Evolutionary conservation across 108 stramenopile species (phyloP).

Genomic region (Aurantiochytrium sp.): DNA sequence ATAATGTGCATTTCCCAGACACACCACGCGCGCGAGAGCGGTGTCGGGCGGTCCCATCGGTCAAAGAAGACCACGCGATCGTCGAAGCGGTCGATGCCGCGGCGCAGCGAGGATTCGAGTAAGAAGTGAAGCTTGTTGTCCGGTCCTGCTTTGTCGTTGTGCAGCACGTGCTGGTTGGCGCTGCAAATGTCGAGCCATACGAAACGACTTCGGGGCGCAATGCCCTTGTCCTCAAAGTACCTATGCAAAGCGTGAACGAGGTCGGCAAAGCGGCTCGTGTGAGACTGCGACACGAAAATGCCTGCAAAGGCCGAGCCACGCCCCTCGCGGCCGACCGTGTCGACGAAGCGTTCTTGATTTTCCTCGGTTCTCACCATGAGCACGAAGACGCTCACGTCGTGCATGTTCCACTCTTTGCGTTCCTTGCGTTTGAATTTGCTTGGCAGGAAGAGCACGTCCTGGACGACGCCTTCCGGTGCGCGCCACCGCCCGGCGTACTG

Average conservation of each 20-base stretch:
- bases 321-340: not conserved
- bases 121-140: not conserved
- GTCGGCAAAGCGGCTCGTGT: not conserved
- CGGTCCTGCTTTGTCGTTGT: not conserved
- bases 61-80: not conserved
- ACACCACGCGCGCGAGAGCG: not conserved
- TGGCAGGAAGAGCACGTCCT: not conserved
- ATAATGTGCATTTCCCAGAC: conserved; percentile 11
- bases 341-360: not conserved
- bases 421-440: not conserved
- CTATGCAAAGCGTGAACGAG: not conserved
- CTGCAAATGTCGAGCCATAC: not conserved
- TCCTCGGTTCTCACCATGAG: not conserved
- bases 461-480: not conserved
- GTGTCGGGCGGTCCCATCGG: not conserved
- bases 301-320: not conserved
- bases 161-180: not conserved
- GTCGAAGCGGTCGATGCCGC: not conserved
- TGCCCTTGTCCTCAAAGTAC: not conserved
- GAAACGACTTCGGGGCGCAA: not conserved
- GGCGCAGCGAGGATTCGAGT: not conserved
- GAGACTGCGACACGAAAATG: not conserved
- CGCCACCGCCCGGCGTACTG: not conserved
- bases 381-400: not conserved
- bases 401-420: not conserved